Percentiles rank a stretch among this genome's conserved stretches.
Evolutionary conservation across 2,329 filamentous ascomycete genomes (phyloP).

Genomic region (Cladobotryum protrusum): DNA sequence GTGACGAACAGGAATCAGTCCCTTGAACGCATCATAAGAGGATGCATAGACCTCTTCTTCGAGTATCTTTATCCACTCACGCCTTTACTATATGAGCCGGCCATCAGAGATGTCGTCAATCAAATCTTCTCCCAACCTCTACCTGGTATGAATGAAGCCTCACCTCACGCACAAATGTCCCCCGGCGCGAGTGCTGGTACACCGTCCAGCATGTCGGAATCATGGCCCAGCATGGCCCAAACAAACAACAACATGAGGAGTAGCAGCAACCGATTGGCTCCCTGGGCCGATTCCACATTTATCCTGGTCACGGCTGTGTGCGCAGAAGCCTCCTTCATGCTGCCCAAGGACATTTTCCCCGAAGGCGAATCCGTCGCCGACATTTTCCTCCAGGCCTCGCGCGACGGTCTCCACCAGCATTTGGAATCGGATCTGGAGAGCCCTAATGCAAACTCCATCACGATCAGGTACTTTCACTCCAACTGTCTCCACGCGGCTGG

Average conservation of each 20-base stretch:
- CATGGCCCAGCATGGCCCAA: conserved; percentile 8
- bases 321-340: conserved; percentile 34
- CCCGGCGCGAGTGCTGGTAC: conserved; percentile 12
- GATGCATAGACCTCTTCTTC: conserved; percentile 36
- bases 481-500: conserved; percentile 39
- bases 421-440: conserved; percentile 36
- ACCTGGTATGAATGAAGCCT: conserved; percentile 10
- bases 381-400: conserved; percentile 34
- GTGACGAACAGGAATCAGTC: conserved; percentile 20
- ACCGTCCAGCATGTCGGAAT: conserved; percentile 6
- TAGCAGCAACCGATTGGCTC: conserved; percentile 16
- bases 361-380: conserved; percentile 31
- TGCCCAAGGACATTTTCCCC: conserved; percentile 34
- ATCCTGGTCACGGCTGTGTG: conserved; percentile 39
- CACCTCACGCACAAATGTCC: conserved; percentile 7
- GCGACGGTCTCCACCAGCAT: conserved; percentile 32
- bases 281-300: conserved; percentile 33
- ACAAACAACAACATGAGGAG: conserved; percentile 2
- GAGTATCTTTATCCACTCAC: conserved; percentile 38
- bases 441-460: conserved; percentile 36
- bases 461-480: conserved; percentile 40
- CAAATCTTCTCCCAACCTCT: conserved; percentile 23
- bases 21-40: conserved; percentile 22
- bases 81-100: conserved; percentile 36
- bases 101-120: conserved; percentile 29